Base-by-base conservation (phyloP, 139 green algal species). In the Microglena sp. region DNA sequence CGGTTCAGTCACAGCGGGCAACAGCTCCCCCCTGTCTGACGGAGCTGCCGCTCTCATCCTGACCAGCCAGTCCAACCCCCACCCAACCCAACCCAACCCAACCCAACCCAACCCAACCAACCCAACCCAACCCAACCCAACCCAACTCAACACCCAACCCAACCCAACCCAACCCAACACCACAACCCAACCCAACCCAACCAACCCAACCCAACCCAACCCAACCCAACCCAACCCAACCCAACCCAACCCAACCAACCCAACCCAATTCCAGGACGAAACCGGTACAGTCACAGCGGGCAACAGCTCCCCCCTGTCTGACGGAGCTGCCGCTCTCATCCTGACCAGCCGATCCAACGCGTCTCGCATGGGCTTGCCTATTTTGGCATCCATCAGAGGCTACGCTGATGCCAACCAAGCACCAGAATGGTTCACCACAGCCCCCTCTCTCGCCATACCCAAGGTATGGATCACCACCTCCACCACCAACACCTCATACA, bases 1-100 rank as follows among this genome's bases (percentile, higher is more conserved):
- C n/a, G n/a, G n/a, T n/a, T n/a, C n/a, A n/a, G 78, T 93, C 11
- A 94, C 90, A 8, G 86, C 91, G 1, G 91, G 89, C 45, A 97
- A 97, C 63, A 72, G 87, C 0, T 94, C 84, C 0, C 80, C 84
- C 30, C 83, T 97, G 55, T 84, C 79, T 5, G 91, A 97, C 67
- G 91, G 91, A n/a, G 89, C 87, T 0, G 90, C 88, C 11, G 91
- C 89, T 0, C 50, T 97, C 54, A 83, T 97, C 43, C 66, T 97
- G 44, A 67, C 73, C 31, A 74, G 70, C 64, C 28, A 53, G 7
- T 53, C 73, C 28, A 58, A 50, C 18, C 68, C 68, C 2, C 29
- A 67, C n/a, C n/a, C n/a, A n/a, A n/a, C n/a, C n/a, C n/a, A n/a
- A n/a, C n/a, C n/a, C n/a, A n/a, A n/a, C n/a, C n/a, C n/a, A n/a